phyloP scores from a whole-genome alignment of 768 basidiomycete species.

The Boletus vermiculosoides region DNA sequence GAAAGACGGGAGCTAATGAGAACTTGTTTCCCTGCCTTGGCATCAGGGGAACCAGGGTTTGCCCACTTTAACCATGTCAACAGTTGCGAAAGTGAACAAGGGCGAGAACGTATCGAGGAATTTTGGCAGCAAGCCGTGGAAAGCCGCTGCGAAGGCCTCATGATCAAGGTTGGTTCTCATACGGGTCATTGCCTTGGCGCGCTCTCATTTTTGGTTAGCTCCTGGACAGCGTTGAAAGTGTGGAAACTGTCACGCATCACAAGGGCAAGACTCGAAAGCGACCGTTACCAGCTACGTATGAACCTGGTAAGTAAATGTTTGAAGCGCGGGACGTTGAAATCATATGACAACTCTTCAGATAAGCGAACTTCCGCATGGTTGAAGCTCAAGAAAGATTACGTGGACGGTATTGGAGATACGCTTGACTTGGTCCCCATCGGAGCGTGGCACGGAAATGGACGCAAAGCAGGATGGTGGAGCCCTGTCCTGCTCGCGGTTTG shows the following conservation, averaged over 20 bases:
- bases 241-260: conserved; percentile 36
- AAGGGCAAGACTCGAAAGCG: conserved; percentile 51
- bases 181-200: neutral
- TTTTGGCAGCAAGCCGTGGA: conserved; percentile 78
- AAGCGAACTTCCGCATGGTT: conserved; percentile 86
- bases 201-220: conserved; percentile 43
- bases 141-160: conserved; percentile 86
- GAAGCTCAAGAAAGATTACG: conserved; percentile 92
- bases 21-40: conserved; percentile 55
- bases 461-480: conserved; percentile 91
- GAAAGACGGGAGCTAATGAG: conserved; percentile 64
- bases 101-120: conserved; percentile 58
- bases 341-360: conserved; percentile 41
- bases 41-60: conserved; percentile 39
- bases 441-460: conserved; percentile 88
- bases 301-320: conserved; percentile 48
- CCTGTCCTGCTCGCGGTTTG: conserved; percentile 80
- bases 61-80: conserved; percentile 77
- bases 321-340: neutral
- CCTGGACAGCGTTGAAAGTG: conserved; percentile 52
- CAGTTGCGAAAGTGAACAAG: conserved; percentile 63
- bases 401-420: conserved; percentile 73
- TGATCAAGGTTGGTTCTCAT: conserved; percentile 69
- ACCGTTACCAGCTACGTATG: conserved; percentile 81
- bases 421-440: conserved; percentile 71